Evolutionary conservation across 352 stramenopile species (phyloP).

Genomic region (Pythium brachiatum): DNA sequence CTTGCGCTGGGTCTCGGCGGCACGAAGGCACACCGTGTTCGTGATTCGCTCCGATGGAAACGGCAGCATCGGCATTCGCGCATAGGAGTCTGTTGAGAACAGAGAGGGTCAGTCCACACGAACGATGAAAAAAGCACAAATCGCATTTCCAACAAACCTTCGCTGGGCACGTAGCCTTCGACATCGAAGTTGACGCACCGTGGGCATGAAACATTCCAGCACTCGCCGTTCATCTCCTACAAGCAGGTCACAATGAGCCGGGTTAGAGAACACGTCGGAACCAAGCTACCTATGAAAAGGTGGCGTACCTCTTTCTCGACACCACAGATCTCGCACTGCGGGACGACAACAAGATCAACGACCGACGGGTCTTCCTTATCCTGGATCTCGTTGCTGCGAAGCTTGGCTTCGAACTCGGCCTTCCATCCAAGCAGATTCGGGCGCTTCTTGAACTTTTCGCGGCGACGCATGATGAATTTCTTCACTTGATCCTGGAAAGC

Average conservation of each 20-base stretch:
- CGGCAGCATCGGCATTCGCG: conserved; percentile 51
- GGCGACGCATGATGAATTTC: conserved; percentile 75
- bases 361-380: conserved; percentile 57
- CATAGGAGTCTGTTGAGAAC: conserved; percentile 31
- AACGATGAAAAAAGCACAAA: too few species aligned
- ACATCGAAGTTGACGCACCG: conserved; percentile 68
- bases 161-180: conserved; percentile 40
- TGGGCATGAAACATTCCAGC: conserved; percentile 78
- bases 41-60: conserved; percentile 57
- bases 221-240: conserved; percentile 59
- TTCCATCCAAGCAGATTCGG: conserved; percentile 83
- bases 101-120: neutral
- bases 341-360: conserved; percentile 66
- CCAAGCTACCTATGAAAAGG: neutral
- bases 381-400: conserved; percentile 48
- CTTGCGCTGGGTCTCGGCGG: conserved; percentile 45
- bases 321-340: conserved; percentile 76
- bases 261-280: too few species aligned
- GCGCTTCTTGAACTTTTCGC: conserved; percentile 81
- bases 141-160: conserved; percentile 18
- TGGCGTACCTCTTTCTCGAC: conserved; percentile 75
- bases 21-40: conserved; percentile 35
- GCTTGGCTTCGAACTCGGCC: conserved; percentile 62
- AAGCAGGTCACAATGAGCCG: neutral
- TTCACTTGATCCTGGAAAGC: conserved; percentile 86